Base-by-base conservation (phyloP, 2,329 filamentous ascomycete genomes). In the Ophiostoma montium region DNA sequence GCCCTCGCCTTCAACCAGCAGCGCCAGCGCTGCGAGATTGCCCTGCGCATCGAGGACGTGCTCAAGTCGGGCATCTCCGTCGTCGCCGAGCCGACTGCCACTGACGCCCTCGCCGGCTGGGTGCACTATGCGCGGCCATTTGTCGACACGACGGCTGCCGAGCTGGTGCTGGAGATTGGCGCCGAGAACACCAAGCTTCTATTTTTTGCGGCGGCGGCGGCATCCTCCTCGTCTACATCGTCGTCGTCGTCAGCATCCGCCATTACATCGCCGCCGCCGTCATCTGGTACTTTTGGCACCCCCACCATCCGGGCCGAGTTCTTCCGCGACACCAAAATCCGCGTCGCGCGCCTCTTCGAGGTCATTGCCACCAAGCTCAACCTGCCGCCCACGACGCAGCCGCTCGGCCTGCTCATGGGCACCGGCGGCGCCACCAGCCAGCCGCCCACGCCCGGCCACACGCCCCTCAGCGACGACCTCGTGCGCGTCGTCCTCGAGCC, bases 121-220 rank as follows among this genome's bases (percentile, higher is more conserved):
- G 78, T 94, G 27, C 78, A 78, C 54, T 96, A 96, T 58, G 78
- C 85, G 13, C 79, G 90, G 6, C 90, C 90, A 0, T 94, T 82
- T 58, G 80, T 87, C n/a, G 88, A 95, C 62, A 79, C 86, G 48
- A 71, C 71, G 19, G 66, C 82, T 0, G 72, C 78, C 52, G 84
- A 89, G 61, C 72, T 95, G 19, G 72, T 96, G 23, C 67, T 95
- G 2, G 87, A 96, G 62, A 83, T 94, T 46, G 79, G 81, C 16
- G 73, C 72, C 41, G 83, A 86, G 57, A 71, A 71, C 47, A 84
- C 78, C 2, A 63, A 70, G 30, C 62, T 86, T 33, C 71, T 21
- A 4, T 44, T 44, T 16, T 18, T 80, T 55, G 65, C 76, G 58
- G 57, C 11, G 30, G 59, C 33, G 21, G n/a, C n/a, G n/a, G n/a